Conservation (phyloP, 139 green algal species). For the Chlorella ohadii region DNA sequence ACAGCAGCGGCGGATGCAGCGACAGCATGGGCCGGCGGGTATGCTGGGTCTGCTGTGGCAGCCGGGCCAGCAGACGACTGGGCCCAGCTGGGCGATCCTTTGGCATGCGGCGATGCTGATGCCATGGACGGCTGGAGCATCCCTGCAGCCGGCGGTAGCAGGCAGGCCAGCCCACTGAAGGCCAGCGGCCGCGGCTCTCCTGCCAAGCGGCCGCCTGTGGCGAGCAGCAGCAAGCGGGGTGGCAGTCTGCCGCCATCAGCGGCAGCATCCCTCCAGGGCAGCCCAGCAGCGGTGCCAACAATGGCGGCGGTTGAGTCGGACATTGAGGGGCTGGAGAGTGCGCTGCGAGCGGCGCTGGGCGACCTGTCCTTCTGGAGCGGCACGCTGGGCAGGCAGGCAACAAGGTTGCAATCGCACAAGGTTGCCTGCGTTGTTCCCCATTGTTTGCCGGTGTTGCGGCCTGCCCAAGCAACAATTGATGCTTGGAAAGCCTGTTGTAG, state of each 20-base stretch:
- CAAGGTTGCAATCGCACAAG: too few species aligned
- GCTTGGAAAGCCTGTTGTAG: too few species aligned
- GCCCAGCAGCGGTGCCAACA: neutral
- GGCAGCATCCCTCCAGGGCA: neutral
- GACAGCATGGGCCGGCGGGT: neutral
- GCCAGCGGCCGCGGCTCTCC: neutral
- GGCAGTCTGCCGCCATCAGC: neutral
- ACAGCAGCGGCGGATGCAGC: slow-evolving; percentile 1
- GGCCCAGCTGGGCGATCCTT: neutral
- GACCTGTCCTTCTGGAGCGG: slow-evolving; percentile 7
- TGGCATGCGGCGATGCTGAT: neutral
- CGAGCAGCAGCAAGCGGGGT: neutral
- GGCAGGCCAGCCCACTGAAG: neutral
- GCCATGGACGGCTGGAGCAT: neutral
- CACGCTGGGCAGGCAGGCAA: too few species aligned
- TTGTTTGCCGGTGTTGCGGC: too few species aligned
- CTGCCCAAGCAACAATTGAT: too few species aligned
- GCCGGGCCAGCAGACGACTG: too few species aligned
- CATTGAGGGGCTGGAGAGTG: slow-evolving; percentile 19
- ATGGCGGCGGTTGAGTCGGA: slow-evolving; percentile 2
- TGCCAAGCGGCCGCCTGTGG: neutral
- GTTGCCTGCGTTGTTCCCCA: too few species aligned
- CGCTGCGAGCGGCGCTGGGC: slow-evolving; percentile 1
- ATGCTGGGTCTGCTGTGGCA: neutral
- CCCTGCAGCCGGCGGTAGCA: neutral